Conservation (phyloP, 345 rosid genomes). For the Boechera retrofracta region DNA sequence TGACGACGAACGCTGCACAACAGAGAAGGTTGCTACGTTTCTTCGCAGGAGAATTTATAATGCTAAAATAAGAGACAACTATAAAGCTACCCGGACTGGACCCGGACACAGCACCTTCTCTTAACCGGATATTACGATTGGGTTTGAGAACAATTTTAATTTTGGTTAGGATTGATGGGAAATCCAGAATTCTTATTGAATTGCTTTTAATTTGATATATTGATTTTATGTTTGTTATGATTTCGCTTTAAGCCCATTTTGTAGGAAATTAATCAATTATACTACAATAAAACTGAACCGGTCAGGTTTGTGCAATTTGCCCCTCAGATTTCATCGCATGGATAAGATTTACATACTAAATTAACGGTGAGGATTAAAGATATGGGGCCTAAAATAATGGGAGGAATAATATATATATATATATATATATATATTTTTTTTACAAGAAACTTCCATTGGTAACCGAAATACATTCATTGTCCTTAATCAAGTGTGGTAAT, state of each 20-base stretch:
- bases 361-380: no score
- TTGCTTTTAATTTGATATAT: no score
- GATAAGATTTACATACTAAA: no score
- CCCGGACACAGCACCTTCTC: background rate
- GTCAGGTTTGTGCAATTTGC: background rate
- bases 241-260: background rate
- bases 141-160: background rate
- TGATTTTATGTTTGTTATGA: background rate
- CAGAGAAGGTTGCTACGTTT: background rate
- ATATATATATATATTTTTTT: no score
- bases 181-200: background rate
- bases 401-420: no score
- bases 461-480: no score
- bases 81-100: conserved; percentile 4
- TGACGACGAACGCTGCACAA: background rate
- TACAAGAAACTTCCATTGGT: no score
- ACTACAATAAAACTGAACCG: background rate
- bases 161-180: background rate
- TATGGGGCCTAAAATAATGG: no score
- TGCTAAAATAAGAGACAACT: background rate
- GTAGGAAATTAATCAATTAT: background rate
- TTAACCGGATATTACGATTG: background rate
- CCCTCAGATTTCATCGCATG: no score
- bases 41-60: no score
- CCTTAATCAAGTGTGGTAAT: no score